Percentiles rank a stretch among this genome's conserved stretches.
Evolutionary conservation across 331 rosid genomes (phyloP).

Genomic region (Pyracantha coccinea): DNA sequence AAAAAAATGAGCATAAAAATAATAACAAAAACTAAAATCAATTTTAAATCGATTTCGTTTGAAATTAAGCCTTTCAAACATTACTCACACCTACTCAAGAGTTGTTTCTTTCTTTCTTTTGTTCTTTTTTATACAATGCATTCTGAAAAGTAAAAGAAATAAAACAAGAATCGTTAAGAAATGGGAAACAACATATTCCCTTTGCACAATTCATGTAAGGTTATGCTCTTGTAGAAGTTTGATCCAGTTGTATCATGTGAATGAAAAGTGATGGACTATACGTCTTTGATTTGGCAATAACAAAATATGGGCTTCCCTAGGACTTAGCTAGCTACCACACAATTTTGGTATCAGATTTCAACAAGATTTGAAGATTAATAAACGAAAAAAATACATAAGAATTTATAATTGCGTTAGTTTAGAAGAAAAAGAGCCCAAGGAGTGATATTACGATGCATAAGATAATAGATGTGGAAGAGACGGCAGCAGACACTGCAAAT

Average conservation of each 20-base stretch:
- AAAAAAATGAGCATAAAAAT: too few species aligned
- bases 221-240: not conserved
- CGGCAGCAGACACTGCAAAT: conserved; percentile 1
- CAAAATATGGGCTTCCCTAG: not conserved
- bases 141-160: too few species aligned
- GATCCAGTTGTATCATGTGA: too few species aligned
- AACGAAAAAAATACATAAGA: not conserved
- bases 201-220: not conserved
- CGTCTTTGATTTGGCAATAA: too few species aligned
- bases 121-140: too few species aligned
- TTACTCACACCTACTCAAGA: too few species aligned
- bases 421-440: conserved; percentile 23
- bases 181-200: not conserved
- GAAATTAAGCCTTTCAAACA: too few species aligned
- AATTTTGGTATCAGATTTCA: not conserved
- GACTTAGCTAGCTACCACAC: not conserved
- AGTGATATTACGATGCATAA: conserved; percentile 3
- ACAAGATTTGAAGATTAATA: not conserved
- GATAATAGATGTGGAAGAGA: conserved; percentile 3
- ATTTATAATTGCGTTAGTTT: not conserved
- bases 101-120: too few species aligned
- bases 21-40: too few species aligned
- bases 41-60: too few species aligned
- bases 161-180: not conserved
- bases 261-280: too few species aligned